Base-by-base conservation (phyloP, 257 asterid species). In the Capsicum chinense region DNA sequence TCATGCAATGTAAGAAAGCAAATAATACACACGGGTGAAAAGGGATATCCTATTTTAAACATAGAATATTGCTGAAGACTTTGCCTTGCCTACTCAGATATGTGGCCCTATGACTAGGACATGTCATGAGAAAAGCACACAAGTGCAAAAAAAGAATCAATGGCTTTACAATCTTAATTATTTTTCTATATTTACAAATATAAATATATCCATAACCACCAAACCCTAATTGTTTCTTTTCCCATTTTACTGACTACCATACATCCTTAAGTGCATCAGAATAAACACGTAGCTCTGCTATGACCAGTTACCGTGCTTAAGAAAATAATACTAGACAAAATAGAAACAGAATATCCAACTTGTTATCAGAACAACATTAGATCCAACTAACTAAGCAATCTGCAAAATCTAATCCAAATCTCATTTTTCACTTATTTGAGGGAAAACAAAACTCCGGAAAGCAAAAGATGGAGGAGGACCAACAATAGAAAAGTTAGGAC, bases 81-180 rank as follows among this genome's bases (percentile, higher is more conserved):
- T 42, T 73, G 39, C 70, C 69, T 42, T 44, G 82, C 48, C 2
- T 54, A 83, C 48, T 73, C 63, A 8, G 59, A 33, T 79, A 52
- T 57, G 16, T 42, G 82, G 57, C 37, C 85, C 81, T 69, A 15
- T 50, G 74, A 83, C 79, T 83, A 73, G 80, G 81, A 83, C 79
- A 83, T 2, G 80, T 19, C 82, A 83, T 37, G 48, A 73, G 47
- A 58, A n/a, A 83, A 58, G 44, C 73, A 57, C 68, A 71, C 71
- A 5, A 39, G 80, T 44, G 54, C 57, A 68, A 68, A 26, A 56
- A 50, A 6, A 52, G 47, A 56, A 57, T 71, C 8, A 3, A 73
- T 70, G 66, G 85, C 57, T 58, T 19, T 37, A 26, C 33, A 52
- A 57, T 16, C 56, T 56, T 50, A 39, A 15, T 12, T 71, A 14